phyloP scores from a whole-genome alignment of 257 asterid genomes.

The Solanum raphanifolium region DNA sequence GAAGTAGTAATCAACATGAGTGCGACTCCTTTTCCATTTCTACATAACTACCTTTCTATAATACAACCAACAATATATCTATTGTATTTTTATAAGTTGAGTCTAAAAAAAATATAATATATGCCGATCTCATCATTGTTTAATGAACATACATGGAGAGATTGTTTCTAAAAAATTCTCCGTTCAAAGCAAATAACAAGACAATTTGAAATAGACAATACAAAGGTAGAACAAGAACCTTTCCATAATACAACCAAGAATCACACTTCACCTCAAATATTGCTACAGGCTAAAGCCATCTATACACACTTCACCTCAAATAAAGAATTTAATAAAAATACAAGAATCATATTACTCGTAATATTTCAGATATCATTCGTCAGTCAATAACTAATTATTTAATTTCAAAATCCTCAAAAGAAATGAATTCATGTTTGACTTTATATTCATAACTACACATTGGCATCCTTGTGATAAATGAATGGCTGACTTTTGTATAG shows the following conservation, averaged over 20 bases:
- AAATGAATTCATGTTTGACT: no score
- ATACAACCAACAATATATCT: background rate
- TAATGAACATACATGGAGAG: no score
- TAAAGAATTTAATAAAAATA: background rate
- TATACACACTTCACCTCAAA: no score
- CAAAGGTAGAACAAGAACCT: background rate
- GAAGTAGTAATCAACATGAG: background rate
- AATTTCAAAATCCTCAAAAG: background rate
- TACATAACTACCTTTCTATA: background rate
- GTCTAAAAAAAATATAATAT: accelerated
- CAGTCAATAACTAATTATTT: background rate
- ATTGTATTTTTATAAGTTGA: no score
- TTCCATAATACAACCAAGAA: background rate
- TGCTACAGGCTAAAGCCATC: background rate
- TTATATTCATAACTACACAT: background rate
- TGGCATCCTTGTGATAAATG: no score
- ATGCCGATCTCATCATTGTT: accelerated
- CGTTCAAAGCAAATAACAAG: no score
- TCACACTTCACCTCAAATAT: background rate
- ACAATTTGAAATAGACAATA: no score
- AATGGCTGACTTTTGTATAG: no score
- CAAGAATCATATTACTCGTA: background rate
- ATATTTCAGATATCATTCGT: background rate
- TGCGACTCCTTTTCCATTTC: background rate
- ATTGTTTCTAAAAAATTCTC: no score